Base-by-base conservation (phyloP, 1,284 basidiomycete genomes). In the Trametes pubescens region DNA sequence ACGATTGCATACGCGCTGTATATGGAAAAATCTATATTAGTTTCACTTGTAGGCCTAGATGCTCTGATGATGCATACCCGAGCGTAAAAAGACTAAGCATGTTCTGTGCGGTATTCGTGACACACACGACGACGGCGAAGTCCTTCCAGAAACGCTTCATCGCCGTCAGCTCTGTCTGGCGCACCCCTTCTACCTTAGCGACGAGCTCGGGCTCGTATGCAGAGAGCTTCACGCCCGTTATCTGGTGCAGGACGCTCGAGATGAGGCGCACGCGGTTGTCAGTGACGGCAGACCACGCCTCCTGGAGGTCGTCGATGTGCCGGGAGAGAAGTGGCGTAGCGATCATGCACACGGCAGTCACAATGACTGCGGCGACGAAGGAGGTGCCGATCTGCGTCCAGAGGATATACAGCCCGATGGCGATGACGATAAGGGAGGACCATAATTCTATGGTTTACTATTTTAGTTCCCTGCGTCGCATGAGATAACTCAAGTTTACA, bases 221-320 rank as follows among this genome's bases (percentile, higher is more conserved):
- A 4, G 55, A 57, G 9, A 57, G 44, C 44, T 57, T 57, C 32
- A 57, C 55, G 16, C 55, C 55, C 26, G 55, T 57, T 26, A 57
- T 57, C 32, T 57, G 55, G 29, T 57, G 55, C 10, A 57, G 44
- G 32, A 57, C 29, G 32, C 55, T 57, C 6, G 55, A 57, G 4
- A 57, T 57, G 32, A 57, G 55, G 29, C 55, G 55, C 18, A 57
- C 55, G 32, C 55, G 55, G 32, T 16, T 24, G 44, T 57, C 55
- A 10, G 55, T 57, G 6, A 57, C 44, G 4, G 44, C 55, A 6
- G 55, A 57, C 55, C 55, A 57, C 21, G 46, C 55, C 32, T 57
- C 55, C 32, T 57, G 55, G 18, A 57, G 55, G 55, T 57, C 55
- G 55, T 57, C 55, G 26, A 57, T 57, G 55, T 57, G 44, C 21